Percentiles rank a stretch among this genome's conserved stretches.
Evolutionary conservation across 192 early-diverging fungal genomes (phyloP).

Genomic region (Obelidium mucronatum): DNA sequence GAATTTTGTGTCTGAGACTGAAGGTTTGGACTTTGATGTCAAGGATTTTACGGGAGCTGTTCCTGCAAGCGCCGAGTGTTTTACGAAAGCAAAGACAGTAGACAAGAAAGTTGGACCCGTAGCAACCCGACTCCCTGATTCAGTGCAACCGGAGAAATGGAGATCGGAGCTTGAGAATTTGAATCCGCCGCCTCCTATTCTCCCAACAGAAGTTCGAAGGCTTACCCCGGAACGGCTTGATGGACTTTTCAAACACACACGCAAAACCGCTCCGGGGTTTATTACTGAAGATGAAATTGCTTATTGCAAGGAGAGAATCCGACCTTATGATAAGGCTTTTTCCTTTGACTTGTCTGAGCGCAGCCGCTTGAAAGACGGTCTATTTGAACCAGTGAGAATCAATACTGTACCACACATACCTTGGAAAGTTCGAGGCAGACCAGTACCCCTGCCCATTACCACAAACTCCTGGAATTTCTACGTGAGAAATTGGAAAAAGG

Average conservation of each 20-base stretch:
- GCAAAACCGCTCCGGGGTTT: neutral
- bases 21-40: neutral
- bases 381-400: neutral
- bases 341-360: neutral
- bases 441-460: neutral
- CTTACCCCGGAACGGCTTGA: neutral
- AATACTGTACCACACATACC: neutral
- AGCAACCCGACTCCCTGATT: neutral
- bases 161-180: neutral
- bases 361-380: neutral
- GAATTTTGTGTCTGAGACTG: neutral
- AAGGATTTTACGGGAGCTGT: neutral
- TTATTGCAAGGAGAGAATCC: neutral
- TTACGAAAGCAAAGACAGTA: constrained; percentile 10
- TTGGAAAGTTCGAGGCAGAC: neutral
- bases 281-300: neutral
- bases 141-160: neutral
- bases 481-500: neutral
- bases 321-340: neutral
- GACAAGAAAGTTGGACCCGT: neutral
- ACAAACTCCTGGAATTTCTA: neutral
- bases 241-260: neutral
- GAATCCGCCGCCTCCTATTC: neutral
- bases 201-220: neutral
- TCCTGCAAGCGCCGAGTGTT: too few relatives aligned